phyloP scores from a whole-genome alignment of 78 protist species.

The Monosiga brevicollis region DNA sequence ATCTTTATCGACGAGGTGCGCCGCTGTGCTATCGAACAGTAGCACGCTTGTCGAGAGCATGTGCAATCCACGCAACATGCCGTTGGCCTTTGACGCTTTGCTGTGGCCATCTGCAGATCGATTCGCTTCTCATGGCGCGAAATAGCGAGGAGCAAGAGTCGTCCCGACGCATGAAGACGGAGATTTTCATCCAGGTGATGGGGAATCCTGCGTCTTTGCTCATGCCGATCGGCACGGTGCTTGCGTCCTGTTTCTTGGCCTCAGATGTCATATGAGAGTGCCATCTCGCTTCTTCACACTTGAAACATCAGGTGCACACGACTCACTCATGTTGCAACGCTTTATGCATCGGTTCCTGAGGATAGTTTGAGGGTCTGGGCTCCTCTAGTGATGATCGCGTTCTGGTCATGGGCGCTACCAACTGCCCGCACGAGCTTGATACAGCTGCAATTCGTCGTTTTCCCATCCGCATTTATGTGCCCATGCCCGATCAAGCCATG shows the following conservation, averaged over 20 bases:
- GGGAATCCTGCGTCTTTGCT: no score
- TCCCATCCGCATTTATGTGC: background rate
- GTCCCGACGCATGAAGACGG: slow-evolving; percentile 74
- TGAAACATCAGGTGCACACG: no score
- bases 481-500: background rate
- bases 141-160: slow-evolving; percentile 54
- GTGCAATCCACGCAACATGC: no score
- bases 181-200: slow-evolving; percentile 78
- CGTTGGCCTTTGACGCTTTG: background rate
- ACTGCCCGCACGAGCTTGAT: slow-evolving; percentile 61
- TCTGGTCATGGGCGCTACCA: slow-evolving; percentile 47
- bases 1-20: slow-evolving; percentile 77
- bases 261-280: no score
- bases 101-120: slow-evolving; percentile 30
- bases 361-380: slow-evolving; percentile 62
- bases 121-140: slow-evolving; percentile 62
- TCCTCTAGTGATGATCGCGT: slow-evolving; percentile 26
- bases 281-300: no score
- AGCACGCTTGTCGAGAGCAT: no score
- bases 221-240: no score
- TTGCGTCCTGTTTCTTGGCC: no score
- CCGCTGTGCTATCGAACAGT: no score
- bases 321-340: no score
- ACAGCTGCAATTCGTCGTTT: slow-evolving; percentile 77
- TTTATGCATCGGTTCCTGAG: no score